Conservation (phyloP, 345 rosid genomes). For the Garcia nutans region DNA sequence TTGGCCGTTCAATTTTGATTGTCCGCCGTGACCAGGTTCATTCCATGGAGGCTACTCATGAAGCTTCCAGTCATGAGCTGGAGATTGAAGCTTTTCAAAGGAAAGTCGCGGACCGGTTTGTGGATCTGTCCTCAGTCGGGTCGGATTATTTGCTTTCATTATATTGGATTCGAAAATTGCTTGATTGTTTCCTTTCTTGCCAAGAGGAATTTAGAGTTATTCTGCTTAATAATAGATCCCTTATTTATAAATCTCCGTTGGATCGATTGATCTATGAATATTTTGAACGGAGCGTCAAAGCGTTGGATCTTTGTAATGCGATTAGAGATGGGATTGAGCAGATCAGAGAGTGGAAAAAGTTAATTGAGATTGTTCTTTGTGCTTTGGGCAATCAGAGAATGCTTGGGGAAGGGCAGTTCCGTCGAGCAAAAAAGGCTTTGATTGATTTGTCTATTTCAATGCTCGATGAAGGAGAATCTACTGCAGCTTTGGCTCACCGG, state of each 20-base stretch:
- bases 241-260: slow-evolving; percentile 39
- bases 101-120: slow-evolving; percentile 56
- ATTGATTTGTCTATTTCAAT: slow-evolving; percentile 76
- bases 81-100: slow-evolving; percentile 55
- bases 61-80: slow-evolving; percentile 30
- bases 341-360: slow-evolving; percentile 47
- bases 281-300: slow-evolving; percentile 43
- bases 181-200: slow-evolving; percentile 53
- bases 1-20: slow-evolving; percentile 38
- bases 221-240: slow-evolving; percentile 39
- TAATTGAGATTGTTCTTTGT: slow-evolving; percentile 42
- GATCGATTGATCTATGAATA: slow-evolving; percentile 39
- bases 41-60: slow-evolving; percentile 40
- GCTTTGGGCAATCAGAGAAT: slow-evolving; percentile 49
- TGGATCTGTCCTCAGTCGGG: slow-evolving; percentile 38
- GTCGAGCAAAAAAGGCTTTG: slow-evolving; percentile 84
- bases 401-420: slow-evolving; percentile 79
- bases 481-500: slow-evolving; percentile 47
- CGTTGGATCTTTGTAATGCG: slow-evolving; percentile 51
- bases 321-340: slow-evolving; percentile 47
- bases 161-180: slow-evolving; percentile 56
- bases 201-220: slow-evolving; percentile 67
- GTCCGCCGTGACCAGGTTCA: slow-evolving; percentile 48
- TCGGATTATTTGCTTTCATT: slow-evolving; percentile 55
- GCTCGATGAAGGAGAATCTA: slow-evolving; percentile 80